phyloP scores from a whole-genome alignment of 75 land plant genomes.

The Picea glauca region DNA sequence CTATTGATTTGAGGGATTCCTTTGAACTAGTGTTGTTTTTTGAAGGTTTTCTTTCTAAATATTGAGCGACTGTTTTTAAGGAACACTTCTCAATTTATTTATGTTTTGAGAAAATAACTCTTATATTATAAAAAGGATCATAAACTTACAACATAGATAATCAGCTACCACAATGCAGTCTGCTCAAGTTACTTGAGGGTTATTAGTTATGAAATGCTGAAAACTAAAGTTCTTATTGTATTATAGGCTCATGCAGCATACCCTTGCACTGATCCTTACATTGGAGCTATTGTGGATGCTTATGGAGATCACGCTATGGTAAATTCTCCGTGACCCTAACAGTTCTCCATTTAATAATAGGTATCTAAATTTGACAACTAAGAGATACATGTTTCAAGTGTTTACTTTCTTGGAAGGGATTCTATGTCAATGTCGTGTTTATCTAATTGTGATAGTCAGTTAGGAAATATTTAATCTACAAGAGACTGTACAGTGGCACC shows the following conservation, averaged over 20 bases:
- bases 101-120: too few species aligned
- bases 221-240: neutral
- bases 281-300: constrained; percentile 43
- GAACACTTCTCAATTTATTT: neutral
- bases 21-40: neutral
- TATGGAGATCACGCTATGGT: constrained; percentile 71
- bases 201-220: neutral
- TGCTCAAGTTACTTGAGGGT: neutral
- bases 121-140: neutral
- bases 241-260: constrained; percentile 47
- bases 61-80: neutral
- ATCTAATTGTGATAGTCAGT: neutral
- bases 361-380: neutral
- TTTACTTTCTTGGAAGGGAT: neutral
- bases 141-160: neutral
- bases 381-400: neutral
- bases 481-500: neutral
- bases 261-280: constrained; percentile 58
- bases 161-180: neutral
- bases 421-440: neutral
- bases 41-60: neutral
- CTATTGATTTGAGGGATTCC: neutral
- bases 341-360: neutral
- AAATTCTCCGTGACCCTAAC: neutral
- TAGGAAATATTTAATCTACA: constrained; percentile 9